These are phyloP conservation scores for Bryoglossum gracile DNA, from an alignment of 495 filamentous ascomycete genomes.

Conservation along the genomic window DNA sequence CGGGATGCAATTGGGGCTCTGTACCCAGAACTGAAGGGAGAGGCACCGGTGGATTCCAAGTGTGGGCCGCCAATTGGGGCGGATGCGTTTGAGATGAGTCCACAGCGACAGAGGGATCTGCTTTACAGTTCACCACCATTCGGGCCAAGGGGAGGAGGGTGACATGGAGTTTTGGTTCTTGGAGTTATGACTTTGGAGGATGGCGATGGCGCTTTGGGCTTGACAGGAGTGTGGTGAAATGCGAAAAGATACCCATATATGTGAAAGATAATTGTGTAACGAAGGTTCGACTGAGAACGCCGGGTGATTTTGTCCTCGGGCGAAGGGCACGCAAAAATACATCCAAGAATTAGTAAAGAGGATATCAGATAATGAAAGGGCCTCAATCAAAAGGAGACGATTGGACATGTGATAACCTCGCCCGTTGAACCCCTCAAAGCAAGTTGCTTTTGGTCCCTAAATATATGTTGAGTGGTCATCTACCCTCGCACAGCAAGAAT, in stretches of 20 bases:
- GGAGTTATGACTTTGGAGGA: neutral
- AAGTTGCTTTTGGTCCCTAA: no score
- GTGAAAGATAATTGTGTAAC: neutral
- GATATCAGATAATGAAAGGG: no score
- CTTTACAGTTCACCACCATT: neutral
- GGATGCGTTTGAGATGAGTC: slow-evolving; percentile 2
- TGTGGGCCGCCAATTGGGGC: neutral
- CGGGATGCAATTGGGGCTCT: slow-evolving; percentile 1
- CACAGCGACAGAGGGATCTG: neutral
- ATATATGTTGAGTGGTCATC: no score
- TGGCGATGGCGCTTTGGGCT: neutral
- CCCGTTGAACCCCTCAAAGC: no score
- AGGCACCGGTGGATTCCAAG: neutral
- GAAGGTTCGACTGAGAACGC: no score
- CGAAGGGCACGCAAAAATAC: no score
- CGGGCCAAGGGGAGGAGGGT: neutral
- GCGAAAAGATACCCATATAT: neutral
- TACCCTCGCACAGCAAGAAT: no score
- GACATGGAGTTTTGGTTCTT: neutral
- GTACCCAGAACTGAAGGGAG: slow-evolving; percentile 5
- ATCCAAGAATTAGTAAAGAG: no score
- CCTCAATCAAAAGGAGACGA: no score
- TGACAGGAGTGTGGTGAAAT: neutral
- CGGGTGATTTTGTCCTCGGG: no score
- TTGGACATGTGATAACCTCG: no score